Evolutionary conservation across 306 rosid genomes (phyloP), one percentile per base, ranked within the genome.

Genomic region (Quercus dentata): DNA sequence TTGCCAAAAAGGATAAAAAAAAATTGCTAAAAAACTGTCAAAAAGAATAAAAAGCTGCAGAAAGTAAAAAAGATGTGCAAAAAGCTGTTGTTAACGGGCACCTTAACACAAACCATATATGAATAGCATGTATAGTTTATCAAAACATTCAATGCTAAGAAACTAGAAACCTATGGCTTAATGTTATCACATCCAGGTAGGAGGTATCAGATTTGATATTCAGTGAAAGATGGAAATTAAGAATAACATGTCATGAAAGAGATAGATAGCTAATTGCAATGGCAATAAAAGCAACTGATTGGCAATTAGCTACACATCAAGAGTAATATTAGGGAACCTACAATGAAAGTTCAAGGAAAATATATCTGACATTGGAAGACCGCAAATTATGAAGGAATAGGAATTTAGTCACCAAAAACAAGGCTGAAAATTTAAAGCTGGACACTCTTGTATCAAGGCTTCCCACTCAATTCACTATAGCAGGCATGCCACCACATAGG

Each of bases 121-220:
- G 62, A 80, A 59, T 74, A 49, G 74, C 62, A 25, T 6, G 55
- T 30, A 64, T 56, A 30, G 68, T 38, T 75, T 78, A 58, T 52
- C 52, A 75, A n/a, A 74, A 84, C 74, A 87, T 59, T 71, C 65
- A 77, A 75, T 76, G 63, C 82, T 82, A 74, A 65, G 74, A 84
- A 74, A 56, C 25, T 41, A 20, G 38, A 30, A 80, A 55, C 8
- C 46, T 5, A 6, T 4, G 49, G 71, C 44, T 54, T 55, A 25
- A 73, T 64, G 78, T 52, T 44, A 68, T 73, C 54, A 57, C 20
- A 30, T 55, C 5, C 25, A 1, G 55, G 21, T 64, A 57, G 31
- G 57, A 74, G 14, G 74, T 70, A 6, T 38, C 70, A 65, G 54
- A 74, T 30, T 79, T 55, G 8, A 38, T 27, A 57, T 30, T 15